Evolutionary conservation across 2,329 filamentous ascomycete species (phyloP), one percentile per base, ranked within the genome.

Genomic region (Hypocreales sp.): DNA sequence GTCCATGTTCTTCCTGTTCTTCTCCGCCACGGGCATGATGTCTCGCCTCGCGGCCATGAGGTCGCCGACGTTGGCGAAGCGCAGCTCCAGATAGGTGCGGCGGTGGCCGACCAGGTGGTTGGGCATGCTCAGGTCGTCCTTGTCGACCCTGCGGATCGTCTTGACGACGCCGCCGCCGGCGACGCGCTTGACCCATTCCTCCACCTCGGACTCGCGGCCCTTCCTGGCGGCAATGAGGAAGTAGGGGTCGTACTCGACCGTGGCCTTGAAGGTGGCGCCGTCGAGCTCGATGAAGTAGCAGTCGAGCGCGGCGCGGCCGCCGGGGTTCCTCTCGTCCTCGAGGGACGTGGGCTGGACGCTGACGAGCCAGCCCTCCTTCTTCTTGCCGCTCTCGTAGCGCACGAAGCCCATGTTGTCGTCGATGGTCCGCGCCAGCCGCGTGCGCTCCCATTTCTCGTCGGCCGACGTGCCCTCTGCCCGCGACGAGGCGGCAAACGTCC

Each of bases 231-330:
- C 87, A 28, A 98, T 72, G 33, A 98, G 56, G 42, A 98, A 93
- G 58, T 98, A 98, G 1, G 90, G 90, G 41, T 95, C 84, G 50
- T 93, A 95, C 56, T 93, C 83, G 37, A 98, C 59, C 1, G 86
- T 94, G 8, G 90, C 86, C 51, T 98, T 98, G 66, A 98, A 98
- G 5, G 79, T 87, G 26, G 76, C 72, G 10, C 82, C 69, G 43
- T 92, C 80, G 32, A 87, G 81, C 42, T 86, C 81, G 33, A 98
- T 78, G 55, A 98, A 98, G 60, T 94, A 98, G 55, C 84, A 94
- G 56, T 98, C 90, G 31, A 98, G 72, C 7, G 82, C 90, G 1
- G 90, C 79, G 37, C 83, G 74, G 20, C 90, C 90, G 33, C 82
- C 81, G 2, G 79, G 76, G 24, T 80, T 67, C 40, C 82, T 80